These are phyloP conservation scores for Salvia sclarea DNA, from an alignment of 305 asterid genomes.

Conservation along the genomic window DNA sequence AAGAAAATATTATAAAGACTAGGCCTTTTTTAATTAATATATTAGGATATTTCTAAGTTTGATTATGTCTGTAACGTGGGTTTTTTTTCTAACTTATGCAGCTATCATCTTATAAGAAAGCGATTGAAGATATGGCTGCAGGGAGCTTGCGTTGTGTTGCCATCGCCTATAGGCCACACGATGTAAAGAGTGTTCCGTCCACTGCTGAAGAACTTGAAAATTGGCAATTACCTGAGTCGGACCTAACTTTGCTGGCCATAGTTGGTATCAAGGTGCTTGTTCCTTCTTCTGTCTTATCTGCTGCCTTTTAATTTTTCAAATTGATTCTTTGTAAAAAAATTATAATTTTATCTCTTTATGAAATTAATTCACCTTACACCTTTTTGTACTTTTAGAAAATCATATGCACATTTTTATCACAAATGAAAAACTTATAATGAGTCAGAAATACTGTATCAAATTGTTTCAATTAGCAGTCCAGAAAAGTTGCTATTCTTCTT, in stretches of 20 bases:
- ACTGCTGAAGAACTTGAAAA: constrained; percentile 65
- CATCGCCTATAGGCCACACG: constrained; percentile 59
- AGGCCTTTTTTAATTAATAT: not conserved
- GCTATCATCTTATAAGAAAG: constrained; percentile 53
- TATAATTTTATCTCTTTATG: not conserved
- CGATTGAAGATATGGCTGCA: constrained; percentile 83
- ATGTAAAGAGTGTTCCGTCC: constrained; percentile 60
- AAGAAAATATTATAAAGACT: not conserved
- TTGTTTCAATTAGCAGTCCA: constrained; percentile 1
- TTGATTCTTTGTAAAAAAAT: not conserved
- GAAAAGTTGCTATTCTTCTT: not conserved
- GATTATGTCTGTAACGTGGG: constrained; percentile 21
- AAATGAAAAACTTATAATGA: not conserved
- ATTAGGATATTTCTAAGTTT: not conserved
- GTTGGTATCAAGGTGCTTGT: constrained; percentile 83
- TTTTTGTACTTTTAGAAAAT: not conserved
- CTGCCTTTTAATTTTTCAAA: constrained; percentile 10
- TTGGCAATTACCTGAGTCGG: constrained; percentile 83
- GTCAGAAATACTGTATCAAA: not conserved
- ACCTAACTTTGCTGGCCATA: constrained; percentile 79
- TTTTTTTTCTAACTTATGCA: constrained; percentile 42
- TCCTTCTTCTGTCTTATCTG: constrained; percentile 8
- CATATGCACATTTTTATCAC: not conserved
- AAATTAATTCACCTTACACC: not conserved
- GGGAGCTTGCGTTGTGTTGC: constrained; percentile 92